These are phyloP conservation scores for Pisolithus sp. DNA, from an alignment of 768 basidiomycete species.

Conservation along the genomic window DNA sequence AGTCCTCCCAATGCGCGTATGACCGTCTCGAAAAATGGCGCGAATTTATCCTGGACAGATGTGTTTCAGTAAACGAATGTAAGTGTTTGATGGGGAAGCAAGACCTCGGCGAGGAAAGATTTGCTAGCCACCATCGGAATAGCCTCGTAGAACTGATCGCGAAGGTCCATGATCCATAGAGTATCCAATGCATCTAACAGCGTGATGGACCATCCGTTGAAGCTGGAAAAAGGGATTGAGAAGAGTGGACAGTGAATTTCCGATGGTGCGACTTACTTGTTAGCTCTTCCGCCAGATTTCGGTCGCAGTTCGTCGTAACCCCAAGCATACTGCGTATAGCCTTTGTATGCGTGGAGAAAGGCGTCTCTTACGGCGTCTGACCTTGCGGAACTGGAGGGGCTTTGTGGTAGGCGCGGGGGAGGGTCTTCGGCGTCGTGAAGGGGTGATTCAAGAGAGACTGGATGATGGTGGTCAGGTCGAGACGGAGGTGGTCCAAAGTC, in stretches of 20 bases:
- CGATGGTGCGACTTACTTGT: slow-evolving; percentile 38
- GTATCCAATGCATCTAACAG: slow-evolving; percentile 77
- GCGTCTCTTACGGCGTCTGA: slow-evolving; percentile 45
- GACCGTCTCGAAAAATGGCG: slow-evolving; percentile 67
- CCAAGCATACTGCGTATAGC: slow-evolving; percentile 44
- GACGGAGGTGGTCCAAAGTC: not conserved
- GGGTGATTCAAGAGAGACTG: not conserved
- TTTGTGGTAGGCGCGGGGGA: not conserved
- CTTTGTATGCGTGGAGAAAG: slow-evolving; percentile 51
- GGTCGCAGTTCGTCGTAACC: slow-evolving; percentile 50
- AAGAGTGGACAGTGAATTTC: not conserved
- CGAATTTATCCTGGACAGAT: slow-evolving; percentile 24
- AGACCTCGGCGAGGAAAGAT: slow-evolving; percentile 33
- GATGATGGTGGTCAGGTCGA: not conserved
- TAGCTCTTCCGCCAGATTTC: slow-evolving; percentile 34
- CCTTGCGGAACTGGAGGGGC: slow-evolving; percentile 31
- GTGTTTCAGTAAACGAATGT: not conserved
- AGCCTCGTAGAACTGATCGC: slow-evolving; percentile 57
- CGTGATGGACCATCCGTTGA: slow-evolving; percentile 59
- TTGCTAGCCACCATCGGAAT: slow-evolving; percentile 42
- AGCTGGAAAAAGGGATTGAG: slow-evolving; percentile 11
- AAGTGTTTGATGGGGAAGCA: not conserved
- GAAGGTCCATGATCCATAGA: slow-evolving; percentile 75
- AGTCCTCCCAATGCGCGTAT: slow-evolving; percentile 76
- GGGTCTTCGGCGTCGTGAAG: not conserved